Evolutionary conservation across 768 basidiomycete genomes (phyloP).

Genomic region (Phlebiopsis flavidoalba): DNA sequence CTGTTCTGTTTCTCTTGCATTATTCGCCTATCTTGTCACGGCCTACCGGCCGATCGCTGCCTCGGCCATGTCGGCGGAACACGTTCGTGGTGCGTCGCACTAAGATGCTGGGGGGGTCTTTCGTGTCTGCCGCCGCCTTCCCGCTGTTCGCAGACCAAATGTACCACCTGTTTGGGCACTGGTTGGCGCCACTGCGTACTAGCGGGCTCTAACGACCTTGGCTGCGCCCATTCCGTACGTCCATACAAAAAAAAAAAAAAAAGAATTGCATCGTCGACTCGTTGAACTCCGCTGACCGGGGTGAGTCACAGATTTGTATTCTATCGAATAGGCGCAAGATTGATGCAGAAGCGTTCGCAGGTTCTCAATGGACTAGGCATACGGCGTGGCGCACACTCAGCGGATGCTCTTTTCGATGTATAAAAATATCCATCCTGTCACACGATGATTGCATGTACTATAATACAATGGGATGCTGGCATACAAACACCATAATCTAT

Average conservation of each 20-base stretch:
- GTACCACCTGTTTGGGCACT: constrained; percentile 34
- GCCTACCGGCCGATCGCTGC: constrained; percentile 48
- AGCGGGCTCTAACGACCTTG: constrained; percentile 34
- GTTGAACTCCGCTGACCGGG: not conserved
- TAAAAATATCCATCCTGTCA: not conserved
- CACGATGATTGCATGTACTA: not conserved
- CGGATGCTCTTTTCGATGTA: not conserved
- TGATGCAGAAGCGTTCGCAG: constrained; percentile 38
- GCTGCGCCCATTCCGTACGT: constrained; percentile 34
- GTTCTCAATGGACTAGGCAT: constrained; percentile 27
- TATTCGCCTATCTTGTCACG: constrained; percentile 55
- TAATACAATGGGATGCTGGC: not conserved
- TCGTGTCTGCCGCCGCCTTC: constrained; percentile 37
- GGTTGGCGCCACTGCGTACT: constrained; percentile 32
- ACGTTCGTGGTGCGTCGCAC: too few relatives aligned
- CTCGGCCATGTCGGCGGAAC: constrained; percentile 68
- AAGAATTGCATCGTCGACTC: too few relatives aligned
- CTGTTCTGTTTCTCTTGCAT: constrained; percentile 63
- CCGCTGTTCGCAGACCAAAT: constrained; percentile 37
- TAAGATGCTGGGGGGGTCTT: too few relatives aligned
- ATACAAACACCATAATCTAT: not conserved
- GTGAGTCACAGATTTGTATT: constrained; percentile 38
- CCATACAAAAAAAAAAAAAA: too few relatives aligned
- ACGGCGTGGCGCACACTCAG: not conserved
- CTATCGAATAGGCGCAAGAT: constrained; percentile 39